Evolutionary conservation across 2,329 filamentous ascomycete genomes (phyloP), one percentile per base, ranked within the genome.

Genomic region (Aschersonia sp.): DNA sequence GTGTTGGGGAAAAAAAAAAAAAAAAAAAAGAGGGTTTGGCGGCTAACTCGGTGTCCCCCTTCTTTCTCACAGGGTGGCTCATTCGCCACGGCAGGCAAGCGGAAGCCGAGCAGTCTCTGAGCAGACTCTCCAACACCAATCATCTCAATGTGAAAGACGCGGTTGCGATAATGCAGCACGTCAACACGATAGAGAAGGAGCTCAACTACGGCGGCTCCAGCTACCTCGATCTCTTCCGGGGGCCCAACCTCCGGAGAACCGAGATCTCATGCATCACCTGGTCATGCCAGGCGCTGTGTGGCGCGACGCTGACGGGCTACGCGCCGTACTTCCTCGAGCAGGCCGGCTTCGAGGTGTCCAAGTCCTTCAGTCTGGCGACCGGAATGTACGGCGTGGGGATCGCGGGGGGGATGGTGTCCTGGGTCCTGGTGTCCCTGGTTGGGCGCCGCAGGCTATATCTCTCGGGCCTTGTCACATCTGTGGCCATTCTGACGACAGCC

Each of bases 281-380:
- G 66, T 72, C 74, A 4, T 78, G 78, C 2, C 79, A 83, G 55
- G 79, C 80, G 22, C 62, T 82, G 2, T 76, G 72, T 46, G 78
- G 79, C 32, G 76, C 78, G 51, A 76, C 78, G n/a, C 73, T 83
- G 52, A 77, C 79, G 44, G 74, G 75, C 49, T 83, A 80, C 52
- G 78, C 74, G 1, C 81, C 51, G 22, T 63, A 62, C 48, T 63
- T 63, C 42, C 62, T 62, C 45, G 55, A 59, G 44, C 60, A 68
- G 47, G 59, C 66, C 4, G 68, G 70, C 39, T 60, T 70, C 39
- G 51, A 58, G 35, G 54, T 61, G 30, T 51, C 56, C 1, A 55
- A 62, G 9, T 63, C 66, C 0, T 70, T 67, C 50, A 62, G 58
- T 43, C 60, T 72, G 44, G 59, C 61, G 5, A 57, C 69, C 11